Conservation (phyloP, 768 basidiomycete genomes). For the Leucosporidium yakuticum region DNA sequence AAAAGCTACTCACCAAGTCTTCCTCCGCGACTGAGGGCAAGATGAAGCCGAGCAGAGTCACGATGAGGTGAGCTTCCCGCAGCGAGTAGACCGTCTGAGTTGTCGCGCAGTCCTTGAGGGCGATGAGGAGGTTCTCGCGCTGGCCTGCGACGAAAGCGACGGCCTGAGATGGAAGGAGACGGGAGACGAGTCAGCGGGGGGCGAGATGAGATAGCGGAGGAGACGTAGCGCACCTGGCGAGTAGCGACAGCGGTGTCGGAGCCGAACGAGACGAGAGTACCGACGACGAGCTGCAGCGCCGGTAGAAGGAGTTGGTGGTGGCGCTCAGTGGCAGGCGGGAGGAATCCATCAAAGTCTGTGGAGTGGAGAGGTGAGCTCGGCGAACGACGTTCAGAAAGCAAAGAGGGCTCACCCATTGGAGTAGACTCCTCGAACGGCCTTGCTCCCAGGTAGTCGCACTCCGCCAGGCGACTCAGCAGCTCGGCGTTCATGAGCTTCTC, state of each 20-base stretch:
- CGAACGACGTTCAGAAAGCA: not conserved
- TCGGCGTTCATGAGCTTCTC: slow-evolving; percentile 76
- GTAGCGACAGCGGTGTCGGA: slow-evolving; percentile 54
- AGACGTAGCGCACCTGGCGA: slow-evolving; percentile 54
- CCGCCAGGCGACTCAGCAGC: slow-evolving; percentile 63
- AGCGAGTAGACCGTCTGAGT: slow-evolving; percentile 60
- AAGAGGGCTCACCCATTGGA: slow-evolving; percentile 58
- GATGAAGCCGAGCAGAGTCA: slow-evolving; percentile 63
- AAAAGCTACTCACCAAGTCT: slow-evolving; percentile 59
- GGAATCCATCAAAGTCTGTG: slow-evolving; percentile 74
- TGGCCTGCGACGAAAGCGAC: slow-evolving; percentile 76
- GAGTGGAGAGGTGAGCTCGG: not conserved
- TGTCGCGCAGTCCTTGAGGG: slow-evolving; percentile 68
- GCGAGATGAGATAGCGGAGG: not conserved
- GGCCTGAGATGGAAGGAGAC: slow-evolving; percentile 49
- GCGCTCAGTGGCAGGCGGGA: slow-evolving; percentile 77
- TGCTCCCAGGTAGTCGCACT: slow-evolving; percentile 81
- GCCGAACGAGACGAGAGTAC: slow-evolving; percentile 50
- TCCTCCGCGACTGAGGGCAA: slow-evolving; percentile 66
- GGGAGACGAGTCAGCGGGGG: not conserved
- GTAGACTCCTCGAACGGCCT: slow-evolving; percentile 76
- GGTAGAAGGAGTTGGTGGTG: slow-evolving; percentile 89
- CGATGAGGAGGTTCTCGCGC: slow-evolving; percentile 71
- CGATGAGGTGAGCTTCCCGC: slow-evolving; percentile 72
- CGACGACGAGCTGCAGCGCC: slow-evolving; percentile 71